A percentile compares a stretch with the other conserved stretches of the same genome.
phyloP scores from a whole-genome alignment of 164 flowering plant species.

The Dillenia suffruticosa region DNA sequence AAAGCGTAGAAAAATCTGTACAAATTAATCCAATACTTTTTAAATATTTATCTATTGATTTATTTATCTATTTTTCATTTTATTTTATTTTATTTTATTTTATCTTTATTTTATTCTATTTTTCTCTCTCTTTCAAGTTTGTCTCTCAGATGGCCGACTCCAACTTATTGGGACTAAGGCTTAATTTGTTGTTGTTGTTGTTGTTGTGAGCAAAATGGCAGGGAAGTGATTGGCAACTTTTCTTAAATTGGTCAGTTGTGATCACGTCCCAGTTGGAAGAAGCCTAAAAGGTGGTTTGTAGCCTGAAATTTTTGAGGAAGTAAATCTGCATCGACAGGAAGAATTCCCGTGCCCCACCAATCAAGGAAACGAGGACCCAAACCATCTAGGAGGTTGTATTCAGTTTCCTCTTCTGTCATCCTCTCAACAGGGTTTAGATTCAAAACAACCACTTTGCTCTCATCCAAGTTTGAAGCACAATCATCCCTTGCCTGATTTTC shows the following conservation, averaged over 20 bases:
- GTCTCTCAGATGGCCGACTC: too few species aligned
- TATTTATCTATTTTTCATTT: too few species aligned
- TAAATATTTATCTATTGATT: too few species aligned
- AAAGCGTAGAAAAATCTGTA: too few species aligned
- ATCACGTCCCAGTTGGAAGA: conserved; percentile 88
- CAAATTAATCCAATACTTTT: too few species aligned
- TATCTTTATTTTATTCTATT: too few species aligned
- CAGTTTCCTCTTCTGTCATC: conserved; percentile 75
- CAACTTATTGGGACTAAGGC: too few species aligned
- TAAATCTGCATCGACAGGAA: conserved; percentile 95
- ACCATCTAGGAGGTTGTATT: conserved; percentile 73
- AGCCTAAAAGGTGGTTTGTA: conserved; percentile 90
- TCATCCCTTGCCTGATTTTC: conserved; percentile 12
- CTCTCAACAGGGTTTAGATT: conserved; percentile 21
- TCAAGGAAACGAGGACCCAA: conserved; percentile 95
- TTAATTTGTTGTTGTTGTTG: too few species aligned
- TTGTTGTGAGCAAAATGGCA: conserved; percentile 99
- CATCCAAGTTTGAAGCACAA: conserved; percentile 22
- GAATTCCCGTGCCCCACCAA: conserved; percentile 98
- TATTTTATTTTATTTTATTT: too few species aligned
- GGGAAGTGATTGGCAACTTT: conserved; percentile 86
- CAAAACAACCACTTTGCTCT: conserved; percentile 16
- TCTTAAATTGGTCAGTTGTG: conserved; percentile 66
- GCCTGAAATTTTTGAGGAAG: conserved; percentile 83
- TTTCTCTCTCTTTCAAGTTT: too few species aligned